These are phyloP conservation scores for Fusarium verticillioides DNA, from an alignment of 2,329 filamentous ascomycete species.

Conservation along the genomic window DNA sequence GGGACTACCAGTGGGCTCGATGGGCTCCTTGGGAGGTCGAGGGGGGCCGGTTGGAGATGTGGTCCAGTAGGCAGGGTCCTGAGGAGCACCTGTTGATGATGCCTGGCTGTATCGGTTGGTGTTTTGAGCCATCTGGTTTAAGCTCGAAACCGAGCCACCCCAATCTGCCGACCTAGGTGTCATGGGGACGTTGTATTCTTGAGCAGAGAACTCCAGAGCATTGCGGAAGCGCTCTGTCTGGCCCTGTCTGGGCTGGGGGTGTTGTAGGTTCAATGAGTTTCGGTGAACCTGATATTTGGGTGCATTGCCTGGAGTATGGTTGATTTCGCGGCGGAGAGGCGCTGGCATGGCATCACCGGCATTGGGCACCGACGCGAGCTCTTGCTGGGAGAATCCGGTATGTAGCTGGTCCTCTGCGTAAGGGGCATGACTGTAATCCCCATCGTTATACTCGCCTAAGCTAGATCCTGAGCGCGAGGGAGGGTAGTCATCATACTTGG, in stretches of 20 bases:
- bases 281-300: slow-evolving; percentile 86
- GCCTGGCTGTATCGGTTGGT: slow-evolving; percentile 61
- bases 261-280: slow-evolving; percentile 82
- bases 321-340: slow-evolving; percentile 56
- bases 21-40: slow-evolving; percentile 71
- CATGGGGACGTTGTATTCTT: slow-evolving; percentile 71
- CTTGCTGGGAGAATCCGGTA: slow-evolving; percentile 65
- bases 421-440: slow-evolving; percentile 64
- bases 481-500: slow-evolving; percentile 68
- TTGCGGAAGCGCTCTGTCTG: slow-evolving; percentile 80
- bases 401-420: slow-evolving; percentile 72
- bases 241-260: slow-evolving; percentile 80
- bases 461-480: slow-evolving; percentile 84
- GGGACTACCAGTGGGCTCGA: slow-evolving; percentile 58
- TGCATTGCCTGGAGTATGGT: slow-evolving; percentile 72
- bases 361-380: slow-evolving; percentile 45
- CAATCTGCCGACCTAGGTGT: slow-evolving; percentile 71
- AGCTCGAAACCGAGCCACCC: slow-evolving; percentile 69
- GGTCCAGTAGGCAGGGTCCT: slow-evolving; percentile 57
- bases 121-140: slow-evolving; percentile 63
- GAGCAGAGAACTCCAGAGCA: slow-evolving; percentile 77
- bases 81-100: slow-evolving; percentile 47
- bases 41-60: slow-evolving; percentile 61
- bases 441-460: slow-evolving; percentile 71
- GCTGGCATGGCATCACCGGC: slow-evolving; percentile 40